These are phyloP conservation scores for Penicillium sp. DNA, from an alignment of 2,329 filamentous ascomycete genomes.

Conservation along the genomic window DNA sequence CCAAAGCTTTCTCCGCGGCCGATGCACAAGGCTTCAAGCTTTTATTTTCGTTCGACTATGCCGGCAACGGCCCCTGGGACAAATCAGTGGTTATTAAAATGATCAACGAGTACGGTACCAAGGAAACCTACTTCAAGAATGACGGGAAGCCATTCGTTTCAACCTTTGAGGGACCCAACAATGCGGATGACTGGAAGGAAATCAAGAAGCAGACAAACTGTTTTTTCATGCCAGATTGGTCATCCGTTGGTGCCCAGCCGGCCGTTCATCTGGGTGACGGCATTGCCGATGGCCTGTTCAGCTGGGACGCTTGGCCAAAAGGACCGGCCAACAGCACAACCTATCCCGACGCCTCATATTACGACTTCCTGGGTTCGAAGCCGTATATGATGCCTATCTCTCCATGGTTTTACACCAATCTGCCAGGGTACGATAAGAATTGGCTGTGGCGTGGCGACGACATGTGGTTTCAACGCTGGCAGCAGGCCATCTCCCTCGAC, in stretches of 20 bases:
- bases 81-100: neutral
- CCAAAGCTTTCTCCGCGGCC: neutral
- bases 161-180: neutral
- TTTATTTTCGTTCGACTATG: neutral
- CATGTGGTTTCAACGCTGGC: neutral
- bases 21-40: neutral
- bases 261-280: neutral
- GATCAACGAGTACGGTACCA: too few species aligned
- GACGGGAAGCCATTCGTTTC: neutral
- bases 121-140: too few species aligned
- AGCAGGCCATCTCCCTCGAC: neutral
- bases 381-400: neutral
- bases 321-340: neutral
- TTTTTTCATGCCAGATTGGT: neutral
- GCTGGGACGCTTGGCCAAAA: neutral
- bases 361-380: neutral
- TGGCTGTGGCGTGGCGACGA: neutral
- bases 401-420: neutral
- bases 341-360: neutral
- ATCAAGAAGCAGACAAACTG: neutral
- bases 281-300: neutral
- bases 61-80: neutral
- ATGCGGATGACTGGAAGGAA: neutral
- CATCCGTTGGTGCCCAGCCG: neutral
- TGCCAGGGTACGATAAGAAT: neutral